phyloP scores from a whole-genome alignment of 768 basidiomycete genomes.

The Trametes cingulata region DNA sequence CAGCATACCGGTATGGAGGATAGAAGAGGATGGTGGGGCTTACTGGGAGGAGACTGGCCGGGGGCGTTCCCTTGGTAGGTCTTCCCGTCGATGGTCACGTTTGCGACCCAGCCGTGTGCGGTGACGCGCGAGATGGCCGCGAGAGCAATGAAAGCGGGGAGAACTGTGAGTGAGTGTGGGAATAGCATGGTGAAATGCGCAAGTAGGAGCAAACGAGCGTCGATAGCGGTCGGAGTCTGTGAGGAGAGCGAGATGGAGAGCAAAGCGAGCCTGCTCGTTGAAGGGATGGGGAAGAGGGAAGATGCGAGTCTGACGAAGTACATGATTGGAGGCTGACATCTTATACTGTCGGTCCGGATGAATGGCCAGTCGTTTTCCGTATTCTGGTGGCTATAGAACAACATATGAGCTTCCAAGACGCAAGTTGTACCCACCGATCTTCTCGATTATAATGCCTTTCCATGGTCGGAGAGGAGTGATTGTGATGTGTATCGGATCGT shows the following conservation, averaged over 20 bases:
- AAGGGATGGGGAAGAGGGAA: not conserved
- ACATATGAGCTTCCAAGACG: too few relatives aligned
- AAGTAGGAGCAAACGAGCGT: not conserved
- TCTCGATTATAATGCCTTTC: too few relatives aligned
- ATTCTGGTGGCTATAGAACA: too few relatives aligned
- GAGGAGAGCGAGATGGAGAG: not conserved
- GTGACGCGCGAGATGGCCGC: conserved; percentile 29
- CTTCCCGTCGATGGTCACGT: conserved; percentile 45
- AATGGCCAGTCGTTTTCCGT: too few relatives aligned
- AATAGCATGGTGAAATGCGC: not conserved
- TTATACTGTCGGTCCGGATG: too few relatives aligned
- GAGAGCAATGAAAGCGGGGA: conserved; percentile 14
- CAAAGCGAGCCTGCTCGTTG: conserved; percentile 10
- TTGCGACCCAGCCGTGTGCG: conserved; percentile 45
- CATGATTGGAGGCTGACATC: too few relatives aligned
- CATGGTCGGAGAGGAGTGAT: too few relatives aligned
- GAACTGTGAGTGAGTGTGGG: not conserved
- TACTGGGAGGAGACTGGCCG: conserved; percentile 4
- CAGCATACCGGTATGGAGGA: too few relatives aligned
- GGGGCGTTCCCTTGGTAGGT: conserved; percentile 42
- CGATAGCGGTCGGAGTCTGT: not conserved
- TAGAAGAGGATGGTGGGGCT: too few relatives aligned
- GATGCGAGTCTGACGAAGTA: not conserved
- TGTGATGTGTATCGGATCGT: too few relatives aligned
- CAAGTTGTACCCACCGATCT: too few relatives aligned